Evolutionary conservation across 1,139 yeast genomes (phyloP).

Genomic region (Sugiyamaella sp.): DNA sequence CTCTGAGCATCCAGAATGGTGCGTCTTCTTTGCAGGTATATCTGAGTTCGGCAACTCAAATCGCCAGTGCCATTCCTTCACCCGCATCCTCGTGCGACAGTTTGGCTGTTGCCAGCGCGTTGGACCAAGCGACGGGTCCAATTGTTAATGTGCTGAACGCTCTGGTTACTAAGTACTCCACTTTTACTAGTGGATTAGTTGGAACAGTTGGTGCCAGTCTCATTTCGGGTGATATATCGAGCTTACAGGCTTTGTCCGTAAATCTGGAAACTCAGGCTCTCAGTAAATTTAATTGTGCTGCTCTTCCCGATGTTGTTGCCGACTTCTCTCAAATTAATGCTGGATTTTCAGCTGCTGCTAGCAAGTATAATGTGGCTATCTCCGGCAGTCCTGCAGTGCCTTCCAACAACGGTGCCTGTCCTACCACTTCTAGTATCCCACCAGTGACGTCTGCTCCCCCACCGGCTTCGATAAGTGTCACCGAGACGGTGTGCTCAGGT

Average conservation of each 20-base stretch:
- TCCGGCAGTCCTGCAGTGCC: constrained; percentile 11
- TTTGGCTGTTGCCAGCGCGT: constrained; percentile 15
- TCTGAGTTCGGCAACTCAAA: constrained; percentile 10
- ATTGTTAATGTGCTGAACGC: constrained; percentile 6
- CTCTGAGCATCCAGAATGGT: constrained; percentile 12
- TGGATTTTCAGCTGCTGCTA: constrained; percentile 18
- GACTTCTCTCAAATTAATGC: constrained; percentile 17
- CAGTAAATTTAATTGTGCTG: constrained; percentile 15
- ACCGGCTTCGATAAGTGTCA: constrained; percentile 6
- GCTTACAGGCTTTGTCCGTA: constrained; percentile 15
- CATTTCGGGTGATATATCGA: constrained; percentile 8
- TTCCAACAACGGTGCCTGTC: neutral
- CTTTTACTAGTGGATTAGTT: constrained; percentile 7
- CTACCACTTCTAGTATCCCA: neutral
- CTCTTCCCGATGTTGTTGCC: neutral
- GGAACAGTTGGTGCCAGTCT: constrained; percentile 4
- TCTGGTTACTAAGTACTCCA: neutral
- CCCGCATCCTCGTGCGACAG: constrained; percentile 9
- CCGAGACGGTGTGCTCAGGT: constrained; percentile 11
- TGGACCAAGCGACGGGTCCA: neutral
- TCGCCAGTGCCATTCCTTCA: constrained; percentile 17
- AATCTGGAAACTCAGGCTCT: constrained; percentile 17
- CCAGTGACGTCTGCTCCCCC: neutral
- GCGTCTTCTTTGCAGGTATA: constrained; percentile 3
- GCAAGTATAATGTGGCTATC: constrained; percentile 10